Base-by-base conservation (phyloP, 1,139 yeast species). In the Dujonia santamariae region DNA sequence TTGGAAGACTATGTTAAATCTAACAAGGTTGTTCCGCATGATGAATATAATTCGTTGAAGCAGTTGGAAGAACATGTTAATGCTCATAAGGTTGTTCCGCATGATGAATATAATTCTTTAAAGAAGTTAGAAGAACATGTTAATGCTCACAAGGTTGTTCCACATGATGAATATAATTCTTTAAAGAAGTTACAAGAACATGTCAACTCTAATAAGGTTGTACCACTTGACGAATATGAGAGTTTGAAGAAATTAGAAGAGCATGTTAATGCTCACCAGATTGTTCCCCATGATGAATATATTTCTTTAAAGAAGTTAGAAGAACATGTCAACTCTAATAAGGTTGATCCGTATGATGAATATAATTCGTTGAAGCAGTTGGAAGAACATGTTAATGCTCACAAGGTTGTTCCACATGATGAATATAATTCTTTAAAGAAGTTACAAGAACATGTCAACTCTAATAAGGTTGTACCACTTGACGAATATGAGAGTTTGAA, bases 401-500 rank as follows among this genome's bases (percentile, higher is more conserved):
- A 8, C 9, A 11, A 8, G 11, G 9, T 11, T 20, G 26, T 23
- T 13, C 28, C 16, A 14, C n/a, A 13, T 5, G 28, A 8, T 5
- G 31, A 28, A 28, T 28, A 27, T 14, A 11, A 14, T 19, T 9
- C 9, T 19, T 27, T 32, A 20, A 26, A 32, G 26, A 27, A 20
- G 4, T 14, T 26, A 13, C 23, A 26, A 32, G 7, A n/a, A 11
- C 18, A 13, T 11, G n/a, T 19, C 12, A 15, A 27, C 8, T 4
- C 11, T 15, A 25, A 30, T 11, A 24, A 14, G 12, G 9, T 29
- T 11, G 25, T 34, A 11, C 17, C 14, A 11, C 4, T 5, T 5
- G 27, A 17, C 5, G 36, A 34, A 19, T 34, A 34, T 17, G 25
- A 15, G 4, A 14, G n/a, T 9, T 29, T 34, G 18, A 20, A 29